Conservation (phyloP, 2,329 filamentous ascomycete species). For the Colletotrichum tabaci region DNA sequence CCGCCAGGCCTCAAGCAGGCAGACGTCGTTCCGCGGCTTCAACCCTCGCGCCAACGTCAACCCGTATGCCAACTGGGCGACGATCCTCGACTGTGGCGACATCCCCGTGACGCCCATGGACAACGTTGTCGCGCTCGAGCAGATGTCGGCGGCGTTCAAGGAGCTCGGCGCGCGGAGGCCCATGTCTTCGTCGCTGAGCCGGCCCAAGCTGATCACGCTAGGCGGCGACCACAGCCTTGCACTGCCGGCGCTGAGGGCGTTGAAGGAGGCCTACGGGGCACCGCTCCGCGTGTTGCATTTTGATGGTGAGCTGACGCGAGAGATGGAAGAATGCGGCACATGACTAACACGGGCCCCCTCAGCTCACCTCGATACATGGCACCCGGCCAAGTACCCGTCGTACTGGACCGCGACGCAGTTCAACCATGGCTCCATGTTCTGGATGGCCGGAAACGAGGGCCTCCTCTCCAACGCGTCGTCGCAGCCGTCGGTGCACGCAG, state of each 20-base stretch:
- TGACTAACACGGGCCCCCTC: conserved; percentile 40
- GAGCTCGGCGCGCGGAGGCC: conserved; percentile 70
- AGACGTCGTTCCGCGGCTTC: conserved; percentile 83
- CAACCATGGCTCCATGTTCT: conserved; percentile 94
- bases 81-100: conserved; percentile 89
- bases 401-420: conserved; percentile 82
- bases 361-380: conserved; percentile 87
- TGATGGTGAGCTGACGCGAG: conserved; percentile 61
- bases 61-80: conserved; percentile 85
- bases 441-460: conserved; percentile 86
- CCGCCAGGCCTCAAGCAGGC: conserved; percentile 84
- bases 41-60: conserved; percentile 88
- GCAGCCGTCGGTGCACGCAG: conserved; percentile 84
- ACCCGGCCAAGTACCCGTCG: conserved; percentile 83
- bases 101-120: conserved; percentile 90
- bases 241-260: conserved; percentile 77
- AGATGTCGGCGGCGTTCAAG: conserved; percentile 86
- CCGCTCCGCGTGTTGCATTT: conserved; percentile 82
- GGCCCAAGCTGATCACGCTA: conserved; percentile 75
- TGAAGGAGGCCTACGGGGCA: conserved; percentile 73
- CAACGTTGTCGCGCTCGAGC: conserved; percentile 83
- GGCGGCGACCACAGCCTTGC: conserved; percentile 83
- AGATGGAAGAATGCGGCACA: no score
- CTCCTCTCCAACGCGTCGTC: conserved; percentile 80
- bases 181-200: conserved; percentile 51